phyloP scores from a whole-genome alignment of 73 alveolate genomes.

The Paramecium octaurelia region DNA sequence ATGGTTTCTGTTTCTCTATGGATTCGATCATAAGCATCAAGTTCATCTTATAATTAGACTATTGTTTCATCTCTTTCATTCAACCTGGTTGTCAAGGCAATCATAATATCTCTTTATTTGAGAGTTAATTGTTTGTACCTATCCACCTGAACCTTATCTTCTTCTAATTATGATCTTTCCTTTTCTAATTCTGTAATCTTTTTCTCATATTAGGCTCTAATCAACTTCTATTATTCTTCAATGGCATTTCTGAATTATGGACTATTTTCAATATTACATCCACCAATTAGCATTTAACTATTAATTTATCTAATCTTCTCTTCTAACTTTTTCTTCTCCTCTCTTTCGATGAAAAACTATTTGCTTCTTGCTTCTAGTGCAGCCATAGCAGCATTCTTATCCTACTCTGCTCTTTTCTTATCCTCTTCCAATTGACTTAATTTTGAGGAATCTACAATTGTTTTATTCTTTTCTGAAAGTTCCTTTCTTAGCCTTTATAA shows the following conservation, averaged over 20 bases:
- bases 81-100: conserved; percentile 96
- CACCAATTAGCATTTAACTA: conserved; percentile 80
- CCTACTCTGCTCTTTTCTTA: conserved; percentile 83
- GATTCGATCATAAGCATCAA: conserved; percentile 83
- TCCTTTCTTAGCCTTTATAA: conserved; percentile 84
- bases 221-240: conserved; percentile 83
- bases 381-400: conserved; percentile 88
- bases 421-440: conserved; percentile 81
- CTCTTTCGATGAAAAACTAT: conserved; percentile 86
- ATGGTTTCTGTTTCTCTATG: conserved; percentile 78
- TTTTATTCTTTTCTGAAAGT: conserved; percentile 74
- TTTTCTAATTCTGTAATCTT: conserved; percentile 83
- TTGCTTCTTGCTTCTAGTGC: conserved; percentile 85
- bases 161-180: conserved; percentile 79
- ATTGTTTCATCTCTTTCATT: conserved; percentile 99
- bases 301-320: conserved; percentile 79
- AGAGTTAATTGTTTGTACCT: conserved; percentile 95
- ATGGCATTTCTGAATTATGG: conserved; percentile 91
- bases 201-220: conserved; percentile 88
- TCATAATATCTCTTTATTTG: conserved; percentile 99
- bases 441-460: conserved; percentile 70
- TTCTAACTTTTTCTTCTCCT: conserved; percentile 84
- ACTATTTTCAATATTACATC: conserved; percentile 84
- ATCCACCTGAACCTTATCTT: conserved; percentile 95
- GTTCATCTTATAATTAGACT: conserved; percentile 92